Evolutionary conservation across 2,329 filamentous ascomycete genomes (phyloP).

Genomic region (Fusarium veterinarium): DNA sequence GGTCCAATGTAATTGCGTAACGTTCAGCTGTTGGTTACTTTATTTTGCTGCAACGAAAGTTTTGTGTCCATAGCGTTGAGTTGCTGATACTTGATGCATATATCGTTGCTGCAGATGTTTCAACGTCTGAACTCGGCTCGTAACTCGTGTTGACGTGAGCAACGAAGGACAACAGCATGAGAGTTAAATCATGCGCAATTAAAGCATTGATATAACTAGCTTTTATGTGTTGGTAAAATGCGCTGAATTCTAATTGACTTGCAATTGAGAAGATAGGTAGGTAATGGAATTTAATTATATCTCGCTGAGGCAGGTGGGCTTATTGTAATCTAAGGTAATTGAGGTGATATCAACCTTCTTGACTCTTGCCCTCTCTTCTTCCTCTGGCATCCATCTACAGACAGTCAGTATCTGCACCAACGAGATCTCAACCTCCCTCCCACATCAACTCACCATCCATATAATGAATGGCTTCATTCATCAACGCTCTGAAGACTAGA

Average conservation of each 20-base stretch:
- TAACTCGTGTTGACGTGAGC: background rate
- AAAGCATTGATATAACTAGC: background rate
- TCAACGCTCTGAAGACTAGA: conserved; percentile 11
- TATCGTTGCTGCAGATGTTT: background rate
- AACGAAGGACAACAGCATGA: conserved; percentile 7
- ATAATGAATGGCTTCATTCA: conserved; percentile 12
- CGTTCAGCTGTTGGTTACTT: background rate
- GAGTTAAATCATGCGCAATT: background rate
- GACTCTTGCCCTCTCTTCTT: conserved; percentile 3
- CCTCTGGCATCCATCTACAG: background rate
- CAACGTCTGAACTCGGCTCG: background rate
- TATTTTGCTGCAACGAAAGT: background rate
- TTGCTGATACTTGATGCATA: background rate
- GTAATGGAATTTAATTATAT: background rate
- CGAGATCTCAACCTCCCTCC: background rate
- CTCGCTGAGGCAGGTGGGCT: background rate
- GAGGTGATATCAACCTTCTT: background rate
- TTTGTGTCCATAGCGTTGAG: background rate
- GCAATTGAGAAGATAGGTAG: background rate
- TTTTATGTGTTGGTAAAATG: background rate
- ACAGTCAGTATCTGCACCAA: background rate
- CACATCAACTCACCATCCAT: conserved; percentile 3
- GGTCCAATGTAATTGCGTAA: background rate
- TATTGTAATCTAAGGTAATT: background rate
- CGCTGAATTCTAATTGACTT: background rate